Base-by-base conservation (phyloP, 2,329 filamentous ascomycete species). In the Penicillium sp. region DNA sequence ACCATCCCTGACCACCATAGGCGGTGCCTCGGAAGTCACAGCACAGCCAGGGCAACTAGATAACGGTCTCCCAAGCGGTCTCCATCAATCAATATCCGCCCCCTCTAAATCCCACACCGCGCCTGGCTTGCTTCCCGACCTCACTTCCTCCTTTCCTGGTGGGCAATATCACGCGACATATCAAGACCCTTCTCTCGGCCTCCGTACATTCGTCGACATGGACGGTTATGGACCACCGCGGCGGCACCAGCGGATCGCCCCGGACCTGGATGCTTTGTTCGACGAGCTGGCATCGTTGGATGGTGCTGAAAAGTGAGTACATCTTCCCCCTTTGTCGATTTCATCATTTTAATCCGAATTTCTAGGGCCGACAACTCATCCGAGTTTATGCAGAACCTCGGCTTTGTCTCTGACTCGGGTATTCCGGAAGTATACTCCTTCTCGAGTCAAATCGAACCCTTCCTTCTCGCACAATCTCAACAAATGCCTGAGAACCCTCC, bases 231-330 rank as follows among this genome's bases (percentile, higher is more conserved):
- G 61, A 10, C 48, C 58, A 20, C 51, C 63, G n/a, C 60, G 57
- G 22, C 63, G 62, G 40, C 54, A 53, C 39, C 65, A 62, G 22
- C 59, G 65, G 27, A 71, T 72, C 42, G 68, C 69, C 6, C 69
- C 69, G 2, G 69, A 72, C 45, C 59, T 72, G 9, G 79, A 81
- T 55, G 78, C 76, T 14, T 74, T 82, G 46, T 83, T 83, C 53
- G 81, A 83, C 46, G 81, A 84, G 56, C 66, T 84, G 33, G 80
- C 80, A 3, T 79, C 80, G 8, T 69, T 83, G 28, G 81, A 84
- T 59, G 79, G 76, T 2, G 75, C 75, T 20, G 77, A 81, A 59
- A 75, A 73, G 74, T 74, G 56, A 56, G 67, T 57, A 24, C 18
- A 5, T 31, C 10, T 14, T 9, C 43, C 24, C 27, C 14, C 9